Percentiles rank a stretch among this genome's conserved stretches.
Conservation (phyloP, 495 filamentous ascomycete species). For the Trichoderma orchidacearum region DNA sequence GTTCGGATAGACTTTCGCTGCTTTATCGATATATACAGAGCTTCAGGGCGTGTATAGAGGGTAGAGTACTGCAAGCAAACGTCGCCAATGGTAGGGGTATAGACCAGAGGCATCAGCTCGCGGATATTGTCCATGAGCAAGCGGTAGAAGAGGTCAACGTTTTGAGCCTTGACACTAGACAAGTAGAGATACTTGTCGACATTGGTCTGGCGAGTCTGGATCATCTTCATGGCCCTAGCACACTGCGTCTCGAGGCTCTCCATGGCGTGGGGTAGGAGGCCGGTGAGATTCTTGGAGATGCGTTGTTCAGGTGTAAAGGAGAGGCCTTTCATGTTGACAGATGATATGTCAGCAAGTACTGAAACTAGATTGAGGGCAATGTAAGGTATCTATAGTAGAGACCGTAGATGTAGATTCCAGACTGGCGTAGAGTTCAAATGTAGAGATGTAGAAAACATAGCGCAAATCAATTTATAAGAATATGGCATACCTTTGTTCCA, state of each 20-base stretch:
- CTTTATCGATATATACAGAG: conserved; percentile 82
- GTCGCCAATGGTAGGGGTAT: conserved; percentile 94
- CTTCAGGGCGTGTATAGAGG: conserved; percentile 90
- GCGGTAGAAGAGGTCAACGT: conserved; percentile 90
- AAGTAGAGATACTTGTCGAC: conserved; percentile 96
- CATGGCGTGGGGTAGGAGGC: conserved; percentile 43
- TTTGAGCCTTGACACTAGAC: conserved; percentile 73
- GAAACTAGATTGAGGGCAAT: background rate
- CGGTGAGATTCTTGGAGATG: conserved; percentile 41
- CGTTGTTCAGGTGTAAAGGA: conserved; percentile 43
- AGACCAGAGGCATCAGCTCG: conserved; percentile 87
- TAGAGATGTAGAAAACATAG: conserved; percentile 2
- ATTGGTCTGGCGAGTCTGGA: conserved; percentile 59
- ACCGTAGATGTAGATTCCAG: conserved; percentile 1
- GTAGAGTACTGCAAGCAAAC: conserved; percentile 93
- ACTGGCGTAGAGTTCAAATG: background rate
- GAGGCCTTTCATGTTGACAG: conserved; percentile 23
- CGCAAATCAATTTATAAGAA: background rate
- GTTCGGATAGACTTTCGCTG: conserved; percentile 72
- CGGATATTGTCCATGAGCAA: conserved; percentile 82
- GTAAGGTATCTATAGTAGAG: conserved; percentile 1
- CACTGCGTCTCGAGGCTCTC: conserved; percentile 38
- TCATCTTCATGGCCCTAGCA: conserved; percentile 44
- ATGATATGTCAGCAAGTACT: background rate
- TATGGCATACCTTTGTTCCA: conserved; percentile 41